A percentile compares a stretch with the other conserved stretches of the same genome.
These are phyloP conservation scores for Clonostachys rosea DNA, from an alignment of 2,329 filamentous ascomycete species.

Conservation along the genomic window DNA sequence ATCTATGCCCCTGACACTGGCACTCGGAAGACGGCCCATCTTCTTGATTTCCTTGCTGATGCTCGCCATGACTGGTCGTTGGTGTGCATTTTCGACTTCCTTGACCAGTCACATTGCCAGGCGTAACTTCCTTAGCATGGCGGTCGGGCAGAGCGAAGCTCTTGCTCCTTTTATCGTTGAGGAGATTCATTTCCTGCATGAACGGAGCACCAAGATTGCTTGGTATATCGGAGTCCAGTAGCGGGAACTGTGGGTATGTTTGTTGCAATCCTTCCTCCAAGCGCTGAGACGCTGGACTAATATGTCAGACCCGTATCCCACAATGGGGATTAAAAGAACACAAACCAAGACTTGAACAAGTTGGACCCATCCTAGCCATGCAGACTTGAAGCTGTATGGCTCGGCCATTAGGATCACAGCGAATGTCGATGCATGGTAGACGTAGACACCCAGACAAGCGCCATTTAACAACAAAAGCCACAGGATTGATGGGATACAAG, in stretches of 20 bases:
- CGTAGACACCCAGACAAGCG: too few relatives aligned
- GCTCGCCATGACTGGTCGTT: conserved; percentile 17
- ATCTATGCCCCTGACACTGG: conserved; percentile 25
- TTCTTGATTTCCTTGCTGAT: conserved; percentile 19
- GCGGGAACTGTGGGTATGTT: conserved; percentile 26
- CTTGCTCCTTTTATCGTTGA: conserved; percentile 31
- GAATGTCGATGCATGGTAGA: too few relatives aligned
- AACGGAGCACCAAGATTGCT: conserved; percentile 30
- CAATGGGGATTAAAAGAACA: too few relatives aligned
- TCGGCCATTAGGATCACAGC: too few relatives aligned
- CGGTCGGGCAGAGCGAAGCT: conserved; percentile 34
- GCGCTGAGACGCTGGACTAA: too few relatives aligned
- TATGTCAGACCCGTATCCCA: too few relatives aligned
- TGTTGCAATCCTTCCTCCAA: conserved; percentile 14
- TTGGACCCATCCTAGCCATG: too few relatives aligned
- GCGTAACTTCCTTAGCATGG: conserved; percentile 28
- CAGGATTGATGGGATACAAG: too few relatives aligned
- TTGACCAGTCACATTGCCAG: conserved; percentile 21
- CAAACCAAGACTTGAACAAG: too few relatives aligned
- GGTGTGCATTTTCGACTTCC: background rate
- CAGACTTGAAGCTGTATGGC: too few relatives aligned
- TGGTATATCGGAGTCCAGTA: conserved; percentile 28
- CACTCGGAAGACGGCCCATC: conserved; percentile 23
- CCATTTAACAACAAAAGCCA: too few relatives aligned
- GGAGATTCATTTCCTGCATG: conserved; percentile 37